These are phyloP conservation scores for Esteya vermicola DNA, from an alignment of 2,329 filamentous ascomycete genomes.

Conservation along the genomic window DNA sequence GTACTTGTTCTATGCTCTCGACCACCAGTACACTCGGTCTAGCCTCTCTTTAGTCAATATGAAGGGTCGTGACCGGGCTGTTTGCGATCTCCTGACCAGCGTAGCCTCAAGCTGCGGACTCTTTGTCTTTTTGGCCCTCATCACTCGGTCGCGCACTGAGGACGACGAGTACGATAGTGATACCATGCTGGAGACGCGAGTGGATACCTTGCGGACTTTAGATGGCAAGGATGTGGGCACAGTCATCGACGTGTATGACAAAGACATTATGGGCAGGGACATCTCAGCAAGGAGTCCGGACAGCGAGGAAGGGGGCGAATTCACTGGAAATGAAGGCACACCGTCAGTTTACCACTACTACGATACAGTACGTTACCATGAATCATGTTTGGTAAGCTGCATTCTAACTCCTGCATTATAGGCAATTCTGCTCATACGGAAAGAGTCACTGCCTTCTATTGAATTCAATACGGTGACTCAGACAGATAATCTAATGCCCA, in stretches of 20 bases:
- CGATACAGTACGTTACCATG: background rate
- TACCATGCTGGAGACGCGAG: too few relatives aligned
- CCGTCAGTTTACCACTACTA: background rate
- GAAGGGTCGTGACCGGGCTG: constrained; percentile 12
- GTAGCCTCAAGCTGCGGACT: background rate
- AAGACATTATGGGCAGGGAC: constrained; percentile 6
- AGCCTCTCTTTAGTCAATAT: constrained; percentile 9
- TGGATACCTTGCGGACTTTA: too few relatives aligned
- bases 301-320: constrained; percentile 6
- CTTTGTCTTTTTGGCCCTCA: background rate
- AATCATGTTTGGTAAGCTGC: too few relatives aligned
- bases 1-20: constrained; percentile 10
- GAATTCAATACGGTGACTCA: background rate
- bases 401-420: background rate
- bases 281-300: constrained; percentile 2
- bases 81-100: constrained; percentile 8
- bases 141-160: too few relatives aligned
- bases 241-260: background rate
- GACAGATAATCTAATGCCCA: background rate
- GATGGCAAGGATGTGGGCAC: too few relatives aligned
- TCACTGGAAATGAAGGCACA: constrained; percentile 6
- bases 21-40: constrained; percentile 12
- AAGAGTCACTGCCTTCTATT: background rate
- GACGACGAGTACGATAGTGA: too few relatives aligned
- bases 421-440: background rate